Base-by-base conservation (phyloP, 2,329 filamentous ascomycete genomes). In the Curvularia lunata region DNA sequence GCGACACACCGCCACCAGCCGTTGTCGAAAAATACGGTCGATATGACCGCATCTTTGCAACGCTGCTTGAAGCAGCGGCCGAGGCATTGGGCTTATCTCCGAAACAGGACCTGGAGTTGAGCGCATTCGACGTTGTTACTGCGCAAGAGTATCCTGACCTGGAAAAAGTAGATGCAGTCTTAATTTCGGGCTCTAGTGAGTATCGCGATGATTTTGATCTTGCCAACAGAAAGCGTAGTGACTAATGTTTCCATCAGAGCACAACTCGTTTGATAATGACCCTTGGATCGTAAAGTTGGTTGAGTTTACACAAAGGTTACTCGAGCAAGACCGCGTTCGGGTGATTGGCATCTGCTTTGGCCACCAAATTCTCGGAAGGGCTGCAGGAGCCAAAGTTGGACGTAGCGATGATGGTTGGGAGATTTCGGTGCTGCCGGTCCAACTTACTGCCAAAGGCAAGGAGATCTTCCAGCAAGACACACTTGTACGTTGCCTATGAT, bases 311-410 rank as follows among this genome's bases (percentile, higher is more conserved):
- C 79, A 82, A 49, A 80, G 83, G 63, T 81, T 90, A 3, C 81
- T 91, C 32, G 80, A 81, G 12, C 84, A 88, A 62, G 80, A 83
- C 25, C 81, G 86, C 0, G 85, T 95, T 7, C 84, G 86, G 34
- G 77, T 93, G n/a, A 82, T 96, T 16, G 92, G 91, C 10, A 84
- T 95, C 16, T 96, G 92, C 77, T 96, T 94, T 75, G 92, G 92
- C 5, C 92, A 96, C 74, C 91, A 96, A 79, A 92, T 96, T 68
- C 79, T 95, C 42, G 91, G 85, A 1, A 83, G 91, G 51, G 90
- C 91, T 1, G 73, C 93, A 65, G 90, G 87, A 3, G 84, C 79
- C 19, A 84, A 85, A 66, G 89, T 96, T 2, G 87, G 82, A 34
- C 80, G 86, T 52, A 91, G 86, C 72, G 82, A 86, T 23, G 75